These are phyloP conservation scores for Wickerhamomyces chambardii DNA, from an alignment of 805 yeast species.

Conservation along the genomic window DNA sequence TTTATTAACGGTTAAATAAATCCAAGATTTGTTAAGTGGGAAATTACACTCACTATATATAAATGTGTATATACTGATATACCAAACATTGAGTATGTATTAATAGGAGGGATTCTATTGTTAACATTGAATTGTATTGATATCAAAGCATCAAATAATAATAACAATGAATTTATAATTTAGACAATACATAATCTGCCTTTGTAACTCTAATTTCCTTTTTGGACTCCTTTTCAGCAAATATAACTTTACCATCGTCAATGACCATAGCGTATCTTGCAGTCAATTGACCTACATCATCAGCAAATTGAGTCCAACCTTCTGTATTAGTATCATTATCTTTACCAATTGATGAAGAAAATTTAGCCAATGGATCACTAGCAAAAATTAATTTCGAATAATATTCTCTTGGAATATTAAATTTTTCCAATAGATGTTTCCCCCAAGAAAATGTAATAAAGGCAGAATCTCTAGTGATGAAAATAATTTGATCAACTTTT, in stretches of 20 bases:
- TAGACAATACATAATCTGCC: conserved; percentile 20
- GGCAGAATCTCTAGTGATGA: conserved; percentile 62
- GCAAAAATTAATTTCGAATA: conserved; percentile 38
- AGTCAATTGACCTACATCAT: conserved; percentile 49
- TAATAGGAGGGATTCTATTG: no score
- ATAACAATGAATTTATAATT: conserved; percentile 11
- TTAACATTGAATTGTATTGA: no score
- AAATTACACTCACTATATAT: no score
- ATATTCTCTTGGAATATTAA: conserved; percentile 15
- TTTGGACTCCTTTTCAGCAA: conserved; percentile 28
- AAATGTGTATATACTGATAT: no score
- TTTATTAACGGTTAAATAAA: no score
- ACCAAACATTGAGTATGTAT: no score
- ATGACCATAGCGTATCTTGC: conserved; percentile 68
- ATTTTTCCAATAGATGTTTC: conserved; percentile 23
- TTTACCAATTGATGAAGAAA: conserved; percentile 50
- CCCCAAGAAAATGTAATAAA: conserved; percentile 69
- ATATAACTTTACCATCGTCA: conserved; percentile 43
- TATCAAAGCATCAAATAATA: no score
- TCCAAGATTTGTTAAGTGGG: no score
- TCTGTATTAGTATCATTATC: neutral
- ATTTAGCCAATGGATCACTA: conserved; percentile 53
- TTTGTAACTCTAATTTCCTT: conserved; percentile 16
- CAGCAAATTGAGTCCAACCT: conserved; percentile 37
- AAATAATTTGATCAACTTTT: conserved; percentile 43